Conservation (phyloP, 148 eudicot genomes). For the Dysphania ambrosioides region DNA sequence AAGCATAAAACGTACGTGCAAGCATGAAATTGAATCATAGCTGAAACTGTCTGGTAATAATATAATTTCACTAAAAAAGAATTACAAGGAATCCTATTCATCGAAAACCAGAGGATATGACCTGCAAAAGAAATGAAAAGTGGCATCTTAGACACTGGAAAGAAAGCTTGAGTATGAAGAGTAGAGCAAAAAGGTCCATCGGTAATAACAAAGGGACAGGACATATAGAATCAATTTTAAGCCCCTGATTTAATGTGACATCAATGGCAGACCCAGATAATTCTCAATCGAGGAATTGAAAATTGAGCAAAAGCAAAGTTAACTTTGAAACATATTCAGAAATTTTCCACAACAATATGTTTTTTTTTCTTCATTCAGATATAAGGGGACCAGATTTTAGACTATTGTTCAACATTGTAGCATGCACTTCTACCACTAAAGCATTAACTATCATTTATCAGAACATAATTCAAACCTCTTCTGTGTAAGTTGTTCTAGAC, state of each 20-base stretch:
- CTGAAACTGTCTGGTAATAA: background rate
- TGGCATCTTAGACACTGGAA: constrained; percentile 7
- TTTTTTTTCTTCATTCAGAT: too few species aligned
- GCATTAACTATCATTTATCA: too few species aligned
- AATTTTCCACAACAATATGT: background rate
- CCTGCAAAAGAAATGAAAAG: constrained; percentile 48
- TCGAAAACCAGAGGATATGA: constrained; percentile 69
- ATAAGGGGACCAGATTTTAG: background rate
- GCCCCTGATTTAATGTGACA: background rate
- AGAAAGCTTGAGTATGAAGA: background rate
- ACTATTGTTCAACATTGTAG: background rate
- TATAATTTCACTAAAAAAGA: background rate
- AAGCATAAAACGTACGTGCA: background rate
- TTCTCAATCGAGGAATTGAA: background rate
- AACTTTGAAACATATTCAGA: background rate
- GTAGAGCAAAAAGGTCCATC: background rate
- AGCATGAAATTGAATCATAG: background rate
- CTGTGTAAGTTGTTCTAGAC: too few species aligned
- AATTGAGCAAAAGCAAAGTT: background rate
- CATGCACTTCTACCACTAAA: background rate
- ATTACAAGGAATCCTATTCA: background rate
- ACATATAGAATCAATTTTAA: too few species aligned
- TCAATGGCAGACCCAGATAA: background rate
- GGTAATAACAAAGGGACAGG: background rate
- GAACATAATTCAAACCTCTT: too few species aligned